Conservation (phyloP, 768 basidiomycete genomes). For the Leccinum pellstonianum region DNA sequence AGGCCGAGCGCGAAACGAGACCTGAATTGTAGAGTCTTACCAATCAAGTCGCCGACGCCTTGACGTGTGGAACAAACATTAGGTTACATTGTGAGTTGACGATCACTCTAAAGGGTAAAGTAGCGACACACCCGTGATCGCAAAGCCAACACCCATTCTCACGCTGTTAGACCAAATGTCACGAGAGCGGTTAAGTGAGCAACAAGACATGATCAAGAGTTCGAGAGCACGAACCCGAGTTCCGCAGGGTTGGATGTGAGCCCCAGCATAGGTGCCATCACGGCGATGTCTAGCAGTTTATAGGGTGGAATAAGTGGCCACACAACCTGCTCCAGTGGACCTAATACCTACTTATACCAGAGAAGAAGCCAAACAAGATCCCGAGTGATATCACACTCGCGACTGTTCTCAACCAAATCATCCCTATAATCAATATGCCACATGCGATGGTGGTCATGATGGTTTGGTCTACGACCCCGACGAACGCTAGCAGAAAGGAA, state of each 20-base stretch:
- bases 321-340: too few species aligned
- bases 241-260: slow-evolving; percentile 47
- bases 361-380: slow-evolving; percentile 48
- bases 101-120: neutral
- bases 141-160: slow-evolving; percentile 50
- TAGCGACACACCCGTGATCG: slow-evolving; percentile 35
- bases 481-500: slow-evolving; percentile 36
- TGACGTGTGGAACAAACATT: neutral
- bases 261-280: slow-evolving; percentile 45
- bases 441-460: slow-evolving; percentile 34
- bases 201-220: neutral
- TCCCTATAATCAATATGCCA: slow-evolving; percentile 41
- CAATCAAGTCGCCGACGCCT: slow-evolving; percentile 28
- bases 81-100: neutral
- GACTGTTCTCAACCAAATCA: slow-evolving; percentile 38
- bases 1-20: neutral
- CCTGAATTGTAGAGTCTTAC: slow-evolving; percentile 4
- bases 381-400: slow-evolving; percentile 42
- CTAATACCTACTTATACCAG: slow-evolving; percentile 39
- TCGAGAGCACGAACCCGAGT: slow-evolving; percentile 41
- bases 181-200: neutral
- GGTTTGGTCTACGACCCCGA: slow-evolving; percentile 45
- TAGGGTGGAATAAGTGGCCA: too few species aligned
- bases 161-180: slow-evolving; percentile 12
- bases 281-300: slow-evolving; percentile 31